These are phyloP conservation scores for Daldinia sp. DNA, from an alignment of 2,329 filamentous ascomycete species.

Conservation along the genomic window DNA sequence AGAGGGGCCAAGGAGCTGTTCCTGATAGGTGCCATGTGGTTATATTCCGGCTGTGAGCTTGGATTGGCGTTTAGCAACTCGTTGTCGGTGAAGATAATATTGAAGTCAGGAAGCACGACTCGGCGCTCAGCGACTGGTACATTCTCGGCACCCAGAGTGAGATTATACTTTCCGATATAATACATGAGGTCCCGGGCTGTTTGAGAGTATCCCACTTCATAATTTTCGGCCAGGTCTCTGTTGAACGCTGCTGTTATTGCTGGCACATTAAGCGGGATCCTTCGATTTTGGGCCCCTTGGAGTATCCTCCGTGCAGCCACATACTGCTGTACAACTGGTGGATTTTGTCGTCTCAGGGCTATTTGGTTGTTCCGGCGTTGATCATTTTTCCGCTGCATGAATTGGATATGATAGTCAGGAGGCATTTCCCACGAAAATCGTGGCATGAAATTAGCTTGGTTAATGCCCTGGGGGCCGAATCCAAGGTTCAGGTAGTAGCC, in stretches of 20 bases:
- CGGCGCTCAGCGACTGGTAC: not conserved
- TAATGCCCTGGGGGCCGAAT: conserved; percentile 9
- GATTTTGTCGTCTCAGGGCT: not conserved
- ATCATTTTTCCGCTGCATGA: not conserved
- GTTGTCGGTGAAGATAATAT: not conserved
- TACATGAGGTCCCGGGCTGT: not conserved
- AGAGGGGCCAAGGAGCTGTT: not conserved
- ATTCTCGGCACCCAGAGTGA: not conserved
- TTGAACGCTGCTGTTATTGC: not conserved
- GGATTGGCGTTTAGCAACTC: conserved; percentile 1
- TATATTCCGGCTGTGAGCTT: not conserved
- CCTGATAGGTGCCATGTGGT: not conserved
- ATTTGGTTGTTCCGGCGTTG: not conserved
- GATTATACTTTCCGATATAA: not conserved
- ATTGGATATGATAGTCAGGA: conserved; percentile 14
- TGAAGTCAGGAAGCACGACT: not conserved
- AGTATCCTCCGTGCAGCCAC: too few relatives aligned
- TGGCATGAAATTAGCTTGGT: conserved; percentile 2
- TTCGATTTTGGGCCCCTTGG: not conserved
- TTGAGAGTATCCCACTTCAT: not conserved
- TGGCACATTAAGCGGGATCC: not conserved
- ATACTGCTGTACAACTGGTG: not conserved
- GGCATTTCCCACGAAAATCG: not conserved
- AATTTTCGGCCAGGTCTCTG: not conserved
- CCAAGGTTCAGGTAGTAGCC: conserved; percentile 22